A percentile compares a stretch with the other conserved stretches of the same genome.
These are phyloP conservation scores for Penicillium sp. DNA, from an alignment of 2,329 filamentous ascomycete species.

Conservation along the genomic window DNA sequence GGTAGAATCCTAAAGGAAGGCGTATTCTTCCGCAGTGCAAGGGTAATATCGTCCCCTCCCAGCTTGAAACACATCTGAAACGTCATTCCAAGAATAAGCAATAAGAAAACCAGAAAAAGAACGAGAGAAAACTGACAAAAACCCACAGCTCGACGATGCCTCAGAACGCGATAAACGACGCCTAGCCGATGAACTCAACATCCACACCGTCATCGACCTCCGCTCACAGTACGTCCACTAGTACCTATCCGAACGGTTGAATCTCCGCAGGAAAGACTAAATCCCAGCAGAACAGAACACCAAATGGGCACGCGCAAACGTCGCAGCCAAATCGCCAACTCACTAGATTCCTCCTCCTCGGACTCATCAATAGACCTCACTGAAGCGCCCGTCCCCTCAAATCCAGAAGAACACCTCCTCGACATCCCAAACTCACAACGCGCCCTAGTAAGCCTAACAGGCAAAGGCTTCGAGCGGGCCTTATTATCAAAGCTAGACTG, in stretches of 20 bases:
- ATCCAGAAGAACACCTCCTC: constrained; percentile 53
- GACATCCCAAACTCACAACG: constrained; percentile 64
- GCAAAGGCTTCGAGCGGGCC: constrained; percentile 63
- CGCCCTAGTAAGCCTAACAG: constrained; percentile 68
- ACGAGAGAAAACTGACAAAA: neutral
- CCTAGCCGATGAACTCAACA: constrained; percentile 58
- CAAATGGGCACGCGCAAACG: constrained; percentile 63
- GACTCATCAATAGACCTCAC: constrained; percentile 6
- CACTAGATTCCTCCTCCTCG: constrained; percentile 20
- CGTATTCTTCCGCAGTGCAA: constrained; percentile 64
- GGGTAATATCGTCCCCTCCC: constrained; percentile 47
- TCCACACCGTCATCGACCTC: constrained; percentile 73
- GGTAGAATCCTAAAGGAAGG: constrained; percentile 56
- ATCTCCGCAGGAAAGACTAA: too few species aligned
- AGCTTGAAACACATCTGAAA: too few species aligned
- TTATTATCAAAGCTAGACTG: constrained; percentile 66
- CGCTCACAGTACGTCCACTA: constrained; percentile 65
- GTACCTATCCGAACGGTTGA: too few species aligned
- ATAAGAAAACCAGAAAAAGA: too few species aligned
- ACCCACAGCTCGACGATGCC: constrained; percentile 62
- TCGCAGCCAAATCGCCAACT: constrained; percentile 35
- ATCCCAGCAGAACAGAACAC: constrained; percentile 64
- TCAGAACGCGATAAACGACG: constrained; percentile 59
- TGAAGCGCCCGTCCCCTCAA: constrained; percentile 45
- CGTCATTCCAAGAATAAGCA: too few species aligned